Percentiles rank a stretch among this genome's conserved stretches.
phyloP scores from a whole-genome alignment of 257 asterid genomes.

The Fraxinus americana region DNA sequence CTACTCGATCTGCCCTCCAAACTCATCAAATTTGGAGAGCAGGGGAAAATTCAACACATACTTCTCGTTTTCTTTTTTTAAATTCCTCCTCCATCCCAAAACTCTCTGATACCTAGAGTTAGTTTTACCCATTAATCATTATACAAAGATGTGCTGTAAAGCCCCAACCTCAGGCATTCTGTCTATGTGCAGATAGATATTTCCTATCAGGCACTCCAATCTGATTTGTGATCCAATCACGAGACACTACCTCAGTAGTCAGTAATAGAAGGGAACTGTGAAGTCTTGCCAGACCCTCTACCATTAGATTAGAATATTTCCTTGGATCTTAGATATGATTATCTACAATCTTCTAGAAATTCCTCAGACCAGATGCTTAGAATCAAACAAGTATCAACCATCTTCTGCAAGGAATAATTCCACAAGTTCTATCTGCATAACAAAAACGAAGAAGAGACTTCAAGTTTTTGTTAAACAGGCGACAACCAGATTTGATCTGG shows the following conservation, averaged over 20 bases:
- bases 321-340: neutral
- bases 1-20: neutral
- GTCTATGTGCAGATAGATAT: neutral
- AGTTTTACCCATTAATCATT: neutral
- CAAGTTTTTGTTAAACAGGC: neutral
- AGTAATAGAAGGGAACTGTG: neutral
- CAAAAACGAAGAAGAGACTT: neutral
- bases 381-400: neutral
- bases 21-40: neutral
- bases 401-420: neutral
- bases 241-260: neutral
- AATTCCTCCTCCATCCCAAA: neutral
- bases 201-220: neutral
- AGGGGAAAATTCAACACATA: neutral
- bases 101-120: neutral
- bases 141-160: neutral
- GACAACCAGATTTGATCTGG: neutral
- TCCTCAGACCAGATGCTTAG: neutral
- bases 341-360: neutral
- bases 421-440: neutral
- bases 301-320: neutral
- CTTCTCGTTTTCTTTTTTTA: neutral
- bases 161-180: neutral
- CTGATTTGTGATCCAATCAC: neutral
- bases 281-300: neutral